phyloP scores from a whole-genome alignment of 352 stramenopile genomes.

The Phytophthora nicotianae region DNA sequence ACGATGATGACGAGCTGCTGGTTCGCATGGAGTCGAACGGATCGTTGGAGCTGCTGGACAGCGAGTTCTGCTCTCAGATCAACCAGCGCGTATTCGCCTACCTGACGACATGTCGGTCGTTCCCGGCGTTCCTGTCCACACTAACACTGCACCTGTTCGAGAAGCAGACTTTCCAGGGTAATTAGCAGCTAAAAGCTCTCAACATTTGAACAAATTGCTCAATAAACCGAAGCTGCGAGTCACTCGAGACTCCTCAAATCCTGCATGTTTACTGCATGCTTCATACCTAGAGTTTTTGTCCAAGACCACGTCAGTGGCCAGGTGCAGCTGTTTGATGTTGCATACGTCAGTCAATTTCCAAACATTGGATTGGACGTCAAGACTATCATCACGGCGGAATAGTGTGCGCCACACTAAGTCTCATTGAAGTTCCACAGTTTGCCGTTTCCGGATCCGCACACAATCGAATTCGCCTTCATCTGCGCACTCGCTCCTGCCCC shows the following conservation, averaged over 20 bases:
- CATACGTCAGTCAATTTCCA: conserved; percentile 3
- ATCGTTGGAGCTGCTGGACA: conserved; percentile 84
- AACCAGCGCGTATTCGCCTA: conserved; percentile 43
- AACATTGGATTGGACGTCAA: conserved; percentile 36
- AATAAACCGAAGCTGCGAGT: conserved; percentile 3
- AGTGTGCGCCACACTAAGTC: conserved; percentile 13
- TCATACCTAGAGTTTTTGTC: too few relatives aligned
- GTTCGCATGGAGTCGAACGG: conserved; percentile 83
- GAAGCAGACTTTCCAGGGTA: conserved; percentile 89
- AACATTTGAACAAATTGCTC: conserved; percentile 24
- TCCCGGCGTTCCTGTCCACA: conserved; percentile 89
- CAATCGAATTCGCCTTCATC: conserved; percentile 32
- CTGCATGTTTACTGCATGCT: neutral
- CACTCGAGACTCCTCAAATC: conserved; percentile 4
- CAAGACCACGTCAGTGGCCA: neutral
- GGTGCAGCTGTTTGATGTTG: conserved; percentile 10
- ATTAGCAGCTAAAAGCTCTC: conserved; percentile 29
- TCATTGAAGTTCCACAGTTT: conserved; percentile 28
- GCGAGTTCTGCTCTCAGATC: conserved; percentile 73
- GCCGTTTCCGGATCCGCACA: conserved; percentile 23
- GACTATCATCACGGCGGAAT: conserved; percentile 12
- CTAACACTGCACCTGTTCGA: conserved; percentile 91
- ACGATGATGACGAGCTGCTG: conserved; percentile 84
- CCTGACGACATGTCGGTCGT: conserved; percentile 77
- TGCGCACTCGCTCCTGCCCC: neutral